These are phyloP conservation scores for Aspergillus sclerotiicarbonarius DNA, from an alignment of 495 filamentous ascomycete species.

Conservation along the genomic window DNA sequence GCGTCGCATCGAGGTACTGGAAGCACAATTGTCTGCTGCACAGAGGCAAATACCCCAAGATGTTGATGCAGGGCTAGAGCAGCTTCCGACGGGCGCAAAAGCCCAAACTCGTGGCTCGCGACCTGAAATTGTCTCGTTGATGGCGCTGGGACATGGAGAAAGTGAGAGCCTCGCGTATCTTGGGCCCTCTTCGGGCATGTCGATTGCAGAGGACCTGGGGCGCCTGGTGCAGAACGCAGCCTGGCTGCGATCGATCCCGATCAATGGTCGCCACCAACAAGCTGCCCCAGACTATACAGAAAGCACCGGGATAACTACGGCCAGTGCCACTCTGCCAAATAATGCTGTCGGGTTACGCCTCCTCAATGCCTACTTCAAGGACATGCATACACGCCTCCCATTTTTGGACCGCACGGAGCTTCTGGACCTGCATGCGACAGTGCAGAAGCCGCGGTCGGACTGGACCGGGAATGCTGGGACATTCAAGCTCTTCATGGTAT, in stretches of 20 bases:
- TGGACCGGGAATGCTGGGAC: constrained; percentile 29
- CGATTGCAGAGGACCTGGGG: constrained; percentile 34
- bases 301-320: constrained; percentile 18
- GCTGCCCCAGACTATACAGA: constrained; percentile 16
- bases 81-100: background rate
- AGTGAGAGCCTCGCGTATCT: constrained; percentile 27
- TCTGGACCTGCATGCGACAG: constrained; percentile 29
- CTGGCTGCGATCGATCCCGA: constrained; percentile 33
- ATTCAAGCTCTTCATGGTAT: constrained; percentile 47
- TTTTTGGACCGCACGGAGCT: constrained; percentile 47
- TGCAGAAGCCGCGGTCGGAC: constrained; percentile 20
- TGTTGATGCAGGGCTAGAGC: background rate
- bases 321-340: constrained; percentile 29
- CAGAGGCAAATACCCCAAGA: background rate
- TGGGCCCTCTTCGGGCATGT: constrained; percentile 37
- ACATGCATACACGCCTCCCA: constrained; percentile 36
- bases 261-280: constrained; percentile 23
- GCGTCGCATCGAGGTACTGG: constrained; percentile 24
- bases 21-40: constrained; percentile 19
- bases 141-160: constrained; percentile 30
- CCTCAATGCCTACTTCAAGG: constrained; percentile 38
- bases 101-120: background rate
- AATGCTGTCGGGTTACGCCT: constrained; percentile 32
- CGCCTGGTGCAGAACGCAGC: constrained; percentile 37
- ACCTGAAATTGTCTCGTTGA: constrained; percentile 21